These are phyloP conservation scores for Mycothermus thermophilus DNA, from an alignment of 495 filamentous ascomycete species.

Conservation along the genomic window DNA sequence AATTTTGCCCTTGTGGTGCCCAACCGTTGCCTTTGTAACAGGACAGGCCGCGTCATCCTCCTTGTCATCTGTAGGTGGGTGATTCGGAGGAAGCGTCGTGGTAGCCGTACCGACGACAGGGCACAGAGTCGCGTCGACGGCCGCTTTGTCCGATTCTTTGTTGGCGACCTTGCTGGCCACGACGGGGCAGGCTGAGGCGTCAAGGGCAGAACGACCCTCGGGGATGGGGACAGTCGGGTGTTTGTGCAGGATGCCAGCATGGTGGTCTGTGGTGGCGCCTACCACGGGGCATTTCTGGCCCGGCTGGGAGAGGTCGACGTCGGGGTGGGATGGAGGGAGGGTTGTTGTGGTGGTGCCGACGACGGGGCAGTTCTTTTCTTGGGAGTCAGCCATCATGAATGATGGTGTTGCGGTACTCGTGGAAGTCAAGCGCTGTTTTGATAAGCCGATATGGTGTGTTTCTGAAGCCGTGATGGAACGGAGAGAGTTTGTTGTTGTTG, in stretches of 20 bases:
- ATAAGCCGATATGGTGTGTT: background rate
- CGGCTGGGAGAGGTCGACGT: constrained; percentile 30
- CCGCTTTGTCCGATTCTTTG: constrained; percentile 27
- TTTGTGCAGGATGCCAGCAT: constrained; percentile 28
- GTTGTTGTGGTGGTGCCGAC: constrained; percentile 33
- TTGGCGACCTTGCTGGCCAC: constrained; percentile 23
- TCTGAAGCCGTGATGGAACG: too few species aligned
- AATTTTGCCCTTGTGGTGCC: constrained; percentile 34
- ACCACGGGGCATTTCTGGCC: constrained; percentile 32
- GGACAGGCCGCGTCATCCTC: constrained; percentile 34
- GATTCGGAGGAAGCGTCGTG: constrained; percentile 30
- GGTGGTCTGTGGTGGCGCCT: constrained; percentile 33
- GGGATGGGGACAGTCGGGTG: constrained; percentile 26
- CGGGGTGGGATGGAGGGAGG: constrained; percentile 28
- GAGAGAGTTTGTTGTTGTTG: background rate
- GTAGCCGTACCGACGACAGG: constrained; percentile 35
- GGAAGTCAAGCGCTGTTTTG: too few species aligned
- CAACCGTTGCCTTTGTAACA: constrained; percentile 34
- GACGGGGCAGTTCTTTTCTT: constrained; percentile 22
- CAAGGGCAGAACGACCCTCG: constrained; percentile 14
- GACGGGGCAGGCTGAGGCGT: constrained; percentile 33
- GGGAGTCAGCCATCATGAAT: constrained; percentile 7
- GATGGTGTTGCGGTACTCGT: background rate
- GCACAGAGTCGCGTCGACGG: constrained; percentile 33
- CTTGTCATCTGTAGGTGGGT: constrained; percentile 28